Evolutionary conservation across 306 rosid species (phyloP), one percentile per base, ranked within the genome.

Genomic region (Begonia peltatifolia): DNA sequence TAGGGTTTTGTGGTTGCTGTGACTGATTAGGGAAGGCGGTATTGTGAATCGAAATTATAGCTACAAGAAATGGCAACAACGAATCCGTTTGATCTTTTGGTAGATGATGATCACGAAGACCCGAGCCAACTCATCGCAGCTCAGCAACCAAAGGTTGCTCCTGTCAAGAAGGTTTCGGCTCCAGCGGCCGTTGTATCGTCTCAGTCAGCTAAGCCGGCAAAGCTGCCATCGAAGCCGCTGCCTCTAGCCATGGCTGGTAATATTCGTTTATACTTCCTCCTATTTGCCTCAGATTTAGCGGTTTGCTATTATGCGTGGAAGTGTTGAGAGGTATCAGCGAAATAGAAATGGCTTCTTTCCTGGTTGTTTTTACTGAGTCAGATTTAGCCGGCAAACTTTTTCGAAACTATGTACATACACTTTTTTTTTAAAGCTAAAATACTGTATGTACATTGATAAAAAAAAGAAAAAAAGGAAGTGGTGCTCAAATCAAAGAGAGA

Each of bases 171-270:
- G 57, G 52, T 62, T 4, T 59, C 46, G n/a, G 55, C 62, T 60
- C 74, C 43, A 9, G 70, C 18, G 12, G 44, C 67, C 42, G 9
- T 43, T 11, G 53, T 10, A 11, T 10, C 14, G 6, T 11, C 48
- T 52, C 75, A 55, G 62, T 70, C 76, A 1, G 69, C 74, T 2
- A 70, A 75, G 71, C 67, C 83, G 2, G 83, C 80, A 7, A 76
- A 73, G 66, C 68, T 80, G 1, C 87, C 87, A 2, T 64, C 80
- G 64, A 80, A 80, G 80, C 87, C 87, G 2, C 58, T 65, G 9
- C 87, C 87, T 48, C 87, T 83, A 13, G 61, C 80, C 17, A 80
- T 76, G 73, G 75, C 87, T 60, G 79, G 79, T 73, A 52, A 42
- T 67, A 18, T 53, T 30, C 38, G 8, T 30, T 0, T 30, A 2